Percentiles rank a stretch among this genome's conserved stretches.
These are phyloP conservation scores for Phylloporus arenicola DNA, from an alignment of 768 basidiomycete species.

Conservation along the genomic window DNA sequence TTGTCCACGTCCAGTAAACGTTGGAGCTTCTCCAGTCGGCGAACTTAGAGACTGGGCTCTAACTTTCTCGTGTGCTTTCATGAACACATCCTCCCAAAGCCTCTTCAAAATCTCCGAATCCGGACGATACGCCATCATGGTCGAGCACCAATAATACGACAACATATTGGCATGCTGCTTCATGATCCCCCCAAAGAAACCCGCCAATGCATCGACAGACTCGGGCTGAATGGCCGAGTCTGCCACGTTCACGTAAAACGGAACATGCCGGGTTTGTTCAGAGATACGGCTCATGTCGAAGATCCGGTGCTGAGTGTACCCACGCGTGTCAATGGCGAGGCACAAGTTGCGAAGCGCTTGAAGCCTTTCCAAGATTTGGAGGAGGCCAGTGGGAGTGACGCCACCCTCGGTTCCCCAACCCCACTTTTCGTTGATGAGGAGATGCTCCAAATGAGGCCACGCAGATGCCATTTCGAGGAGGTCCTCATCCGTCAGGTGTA, in stretches of 20 bases:
- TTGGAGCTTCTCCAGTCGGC: not conserved
- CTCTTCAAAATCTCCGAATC: conserved; percentile 11
- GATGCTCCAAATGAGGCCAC: conserved; percentile 14
- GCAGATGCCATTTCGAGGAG: conserved; percentile 12
- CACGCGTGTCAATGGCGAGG: conserved; percentile 11
- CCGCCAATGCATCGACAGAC: conserved; percentile 12
- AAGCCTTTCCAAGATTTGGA: conserved; percentile 9
- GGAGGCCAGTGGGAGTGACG: conserved; percentile 17
- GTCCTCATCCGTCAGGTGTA: conserved; percentile 9
- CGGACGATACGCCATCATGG: conserved; percentile 6
- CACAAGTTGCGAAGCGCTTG: not conserved
- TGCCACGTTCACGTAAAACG: conserved; percentile 12
- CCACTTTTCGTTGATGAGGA: conserved; percentile 17
- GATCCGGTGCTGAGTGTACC: not conserved
- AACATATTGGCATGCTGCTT: not conserved
- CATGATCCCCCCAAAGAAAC: conserved; percentile 16
- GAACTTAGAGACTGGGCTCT: not conserved
- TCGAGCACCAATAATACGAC: conserved; percentile 8
- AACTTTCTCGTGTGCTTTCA: conserved; percentile 8
- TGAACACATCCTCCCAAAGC: conserved; percentile 19
- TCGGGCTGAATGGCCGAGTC: conserved; percentile 16
- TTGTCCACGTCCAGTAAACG: not conserved
- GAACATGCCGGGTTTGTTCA: not conserved
- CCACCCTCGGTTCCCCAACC: conserved; percentile 16
- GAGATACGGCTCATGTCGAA: not conserved